phyloP scores from a whole-genome alignment of 139 green algal genomes.

The Chlorella sp. region DNA sequence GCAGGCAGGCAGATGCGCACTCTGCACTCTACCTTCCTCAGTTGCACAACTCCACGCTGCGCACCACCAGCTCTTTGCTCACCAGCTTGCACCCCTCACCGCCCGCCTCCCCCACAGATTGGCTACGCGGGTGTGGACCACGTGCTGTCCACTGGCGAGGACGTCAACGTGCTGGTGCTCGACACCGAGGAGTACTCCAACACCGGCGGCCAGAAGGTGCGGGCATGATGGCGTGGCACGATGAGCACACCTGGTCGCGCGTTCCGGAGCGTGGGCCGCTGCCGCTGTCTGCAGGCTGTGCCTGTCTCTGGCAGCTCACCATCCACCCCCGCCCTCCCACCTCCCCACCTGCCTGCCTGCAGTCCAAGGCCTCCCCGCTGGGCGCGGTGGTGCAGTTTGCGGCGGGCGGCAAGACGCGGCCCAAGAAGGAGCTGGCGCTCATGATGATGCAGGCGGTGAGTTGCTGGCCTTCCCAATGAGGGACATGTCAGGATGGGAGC shows the following conservation, averaged over 20 bases:
- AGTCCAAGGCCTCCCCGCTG: slow-evolving; percentile 66
- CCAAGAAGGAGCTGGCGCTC: slow-evolving; percentile 62
- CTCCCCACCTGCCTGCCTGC: not conserved
- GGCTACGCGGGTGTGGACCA: slow-evolving; percentile 72
- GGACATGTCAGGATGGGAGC: too few species aligned
- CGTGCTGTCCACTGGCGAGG: slow-evolving; percentile 62
- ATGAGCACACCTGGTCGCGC: too few species aligned
- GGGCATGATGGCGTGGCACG: too few species aligned
- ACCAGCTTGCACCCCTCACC: too few species aligned
- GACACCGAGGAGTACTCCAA: slow-evolving; percentile 74
- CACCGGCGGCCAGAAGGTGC: slow-evolving; percentile 69
- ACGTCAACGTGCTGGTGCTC: slow-evolving; percentile 70
- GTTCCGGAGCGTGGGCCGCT: too few species aligned
- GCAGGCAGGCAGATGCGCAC: too few species aligned
- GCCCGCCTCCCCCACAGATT: too few species aligned
- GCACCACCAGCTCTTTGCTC: too few species aligned
- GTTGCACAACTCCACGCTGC: too few species aligned
- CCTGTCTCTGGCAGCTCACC: not conserved
- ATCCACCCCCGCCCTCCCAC: not conserved
- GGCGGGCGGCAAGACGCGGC: slow-evolving; percentile 60
- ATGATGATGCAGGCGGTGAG: slow-evolving; percentile 45
- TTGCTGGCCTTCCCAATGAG: too few species aligned
- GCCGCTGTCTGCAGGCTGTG: not conserved
- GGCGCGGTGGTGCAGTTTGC: slow-evolving; percentile 68
- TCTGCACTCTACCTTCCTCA: too few species aligned